A percentile compares a stretch with the other conserved stretches of the same genome.
These are phyloP conservation scores for Pseudocercospora cruenta DNA, from an alignment of 2,329 filamentous ascomycete genomes.

Conservation along the genomic window DNA sequence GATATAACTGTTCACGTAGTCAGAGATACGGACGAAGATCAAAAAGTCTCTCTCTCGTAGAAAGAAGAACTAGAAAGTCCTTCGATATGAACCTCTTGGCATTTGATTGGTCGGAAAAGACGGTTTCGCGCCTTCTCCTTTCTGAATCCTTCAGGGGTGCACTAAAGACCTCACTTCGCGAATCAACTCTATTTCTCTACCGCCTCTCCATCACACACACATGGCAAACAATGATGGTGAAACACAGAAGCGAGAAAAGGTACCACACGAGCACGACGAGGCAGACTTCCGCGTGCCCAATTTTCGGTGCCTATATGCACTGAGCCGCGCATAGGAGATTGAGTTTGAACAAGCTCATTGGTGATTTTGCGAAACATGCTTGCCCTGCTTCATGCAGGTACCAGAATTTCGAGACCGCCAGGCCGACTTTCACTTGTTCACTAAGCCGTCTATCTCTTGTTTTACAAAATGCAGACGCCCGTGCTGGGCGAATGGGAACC, in stretches of 20 bases:
- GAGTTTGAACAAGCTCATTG: background rate
- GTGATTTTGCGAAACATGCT: background rate
- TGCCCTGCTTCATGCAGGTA: constrained; percentile 3
- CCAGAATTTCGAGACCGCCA: background rate
- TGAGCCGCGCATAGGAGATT: background rate
- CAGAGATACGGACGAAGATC: no score
- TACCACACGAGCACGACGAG: background rate
- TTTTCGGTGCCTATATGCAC: background rate
- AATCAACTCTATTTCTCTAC: background rate
- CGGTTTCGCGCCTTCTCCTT: background rate
- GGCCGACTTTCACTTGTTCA: background rate
- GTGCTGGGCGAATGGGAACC: constrained; percentile 5
- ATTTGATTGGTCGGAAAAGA: background rate
- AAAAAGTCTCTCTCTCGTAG: no score
- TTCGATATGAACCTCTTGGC: background rate
- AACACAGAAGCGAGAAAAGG: background rate
- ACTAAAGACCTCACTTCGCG: background rate
- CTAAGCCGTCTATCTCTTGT: background rate
- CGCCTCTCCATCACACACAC: background rate
- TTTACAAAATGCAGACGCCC: constrained; percentile 2
- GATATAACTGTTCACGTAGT: no score
- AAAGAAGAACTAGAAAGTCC: no score
- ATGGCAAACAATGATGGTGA: constrained; percentile 2
- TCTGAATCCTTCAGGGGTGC: background rate
- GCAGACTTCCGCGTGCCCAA: background rate